phyloP scores from a whole-genome alignment of 768 basidiomycete species.

The Lentinula boryana region DNA sequence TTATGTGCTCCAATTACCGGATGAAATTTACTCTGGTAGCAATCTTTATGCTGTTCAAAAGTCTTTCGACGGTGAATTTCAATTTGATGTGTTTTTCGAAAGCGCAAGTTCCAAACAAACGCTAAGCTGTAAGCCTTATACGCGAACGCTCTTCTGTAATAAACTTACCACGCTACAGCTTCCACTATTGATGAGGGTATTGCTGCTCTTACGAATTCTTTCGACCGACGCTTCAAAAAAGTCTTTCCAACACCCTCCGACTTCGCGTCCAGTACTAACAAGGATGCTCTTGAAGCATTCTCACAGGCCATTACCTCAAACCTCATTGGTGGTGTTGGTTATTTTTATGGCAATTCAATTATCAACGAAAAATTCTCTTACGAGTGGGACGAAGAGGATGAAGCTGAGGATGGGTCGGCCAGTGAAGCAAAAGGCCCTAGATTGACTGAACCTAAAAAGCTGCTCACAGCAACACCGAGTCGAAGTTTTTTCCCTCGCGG shows the following conservation, averaged over 20 bases:
- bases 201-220: slow-evolving; percentile 53
- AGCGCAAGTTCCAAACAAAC: slow-evolving; percentile 61
- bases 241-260: slow-evolving; percentile 65
- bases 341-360: slow-evolving; percentile 89
- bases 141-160: background rate
- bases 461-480: slow-evolving; percentile 92
- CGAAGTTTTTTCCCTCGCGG: slow-evolving; percentile 96
- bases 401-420: slow-evolving; percentile 26
- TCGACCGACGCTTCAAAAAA: slow-evolving; percentile 58
- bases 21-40: slow-evolving; percentile 64
- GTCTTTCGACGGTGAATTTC: slow-evolving; percentile 75
- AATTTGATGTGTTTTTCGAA: slow-evolving; percentile 88
- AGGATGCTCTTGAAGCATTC: slow-evolving; percentile 54
- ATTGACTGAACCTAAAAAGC: slow-evolving; percentile 65
- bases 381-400: slow-evolving; percentile 81
- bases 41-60: slow-evolving; percentile 90
- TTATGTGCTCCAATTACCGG: slow-evolving; percentile 68
- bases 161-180: slow-evolving; percentile 34
- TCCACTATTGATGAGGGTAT: slow-evolving; percentile 64
- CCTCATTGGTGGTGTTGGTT: slow-evolving; percentile 88
- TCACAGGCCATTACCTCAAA: slow-evolving; percentile 89
- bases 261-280: slow-evolving; percentile 39
- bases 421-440: slow-evolving; percentile 47
- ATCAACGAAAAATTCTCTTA: slow-evolving; percentile 81
- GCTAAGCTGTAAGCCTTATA: slow-evolving; percentile 48